phyloP scores from a whole-genome alignment of 108 stramenopile genomes.

The Skeletonema tropicum region DNA sequence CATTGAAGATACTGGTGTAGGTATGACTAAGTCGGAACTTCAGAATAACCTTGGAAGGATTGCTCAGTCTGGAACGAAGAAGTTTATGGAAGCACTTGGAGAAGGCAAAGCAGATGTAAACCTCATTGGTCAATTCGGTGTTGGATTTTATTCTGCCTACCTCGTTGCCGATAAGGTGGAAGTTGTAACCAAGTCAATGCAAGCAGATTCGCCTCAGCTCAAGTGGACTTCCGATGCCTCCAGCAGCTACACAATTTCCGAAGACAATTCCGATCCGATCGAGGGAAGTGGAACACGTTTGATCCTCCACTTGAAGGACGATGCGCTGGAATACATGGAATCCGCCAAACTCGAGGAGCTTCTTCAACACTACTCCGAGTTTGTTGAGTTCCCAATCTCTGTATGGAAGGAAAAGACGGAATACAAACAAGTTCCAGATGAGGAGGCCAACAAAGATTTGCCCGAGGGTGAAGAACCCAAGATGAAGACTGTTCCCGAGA shows the following conservation, averaged over 20 bases:
- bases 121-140: conserved; percentile 99
- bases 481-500: conserved; percentile 96
- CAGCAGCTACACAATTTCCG: conserved; percentile 71
- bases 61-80: conserved; percentile 91
- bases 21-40: conserved; percentile 95
- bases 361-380: conserved; percentile 91
- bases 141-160: conserved; percentile 99
- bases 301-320: conserved; percentile 89
- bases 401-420: conserved; percentile 95
- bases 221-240: conserved; percentile 83
- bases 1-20: conserved; percentile 96
- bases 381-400: conserved; percentile 95
- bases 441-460: conserved; percentile 90
- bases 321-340: conserved; percentile 81
- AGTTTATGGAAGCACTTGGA: conserved; percentile 88
- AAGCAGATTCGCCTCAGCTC: conserved; percentile 59
- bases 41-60: conserved; percentile 96
- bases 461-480: conserved; percentile 85
- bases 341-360: conserved; percentile 78
- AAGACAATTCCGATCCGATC: conserved; percentile 59
- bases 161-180: conserved; percentile 95
- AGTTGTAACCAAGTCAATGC: conserved; percentile 91
- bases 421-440: conserved; percentile 95
- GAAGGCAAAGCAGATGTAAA: conserved; percentile 83
- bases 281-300: conserved; percentile 84